These are phyloP conservation scores for Blastobotrys aristatus DNA, from an alignment of 1,139 yeast species.

Conservation along the genomic window DNA sequence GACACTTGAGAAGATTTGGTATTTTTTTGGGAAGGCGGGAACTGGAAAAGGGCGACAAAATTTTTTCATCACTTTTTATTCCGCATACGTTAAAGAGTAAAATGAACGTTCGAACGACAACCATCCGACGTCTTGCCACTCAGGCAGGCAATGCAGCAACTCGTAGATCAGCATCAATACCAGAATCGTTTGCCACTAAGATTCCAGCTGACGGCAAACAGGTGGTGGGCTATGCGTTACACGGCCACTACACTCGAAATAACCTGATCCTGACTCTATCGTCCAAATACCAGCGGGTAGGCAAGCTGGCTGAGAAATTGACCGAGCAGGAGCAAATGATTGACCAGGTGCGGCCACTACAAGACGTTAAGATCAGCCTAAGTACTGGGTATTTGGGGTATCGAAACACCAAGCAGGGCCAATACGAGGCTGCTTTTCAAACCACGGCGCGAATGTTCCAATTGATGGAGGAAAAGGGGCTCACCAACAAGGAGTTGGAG, in stretches of 20 bases:
- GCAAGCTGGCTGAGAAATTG: constrained; percentile 35
- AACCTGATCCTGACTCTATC: constrained; percentile 77
- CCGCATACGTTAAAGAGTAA: no score
- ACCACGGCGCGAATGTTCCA: constrained; percentile 71
- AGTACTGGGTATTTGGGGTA: constrained; percentile 40
- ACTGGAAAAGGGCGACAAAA: no score
- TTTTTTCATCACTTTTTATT: no score
- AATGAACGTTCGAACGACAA: no score
- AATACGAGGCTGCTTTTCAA: constrained; percentile 93
- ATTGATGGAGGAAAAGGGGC: constrained; percentile 52
- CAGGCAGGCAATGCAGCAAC: no score
- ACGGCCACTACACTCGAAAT: constrained; percentile 73
- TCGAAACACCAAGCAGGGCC: constrained; percentile 58
- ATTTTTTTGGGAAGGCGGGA: no score
- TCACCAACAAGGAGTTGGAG: constrained; percentile 45
- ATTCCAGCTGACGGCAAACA: constrained; percentile 28
- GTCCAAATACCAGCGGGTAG: constrained; percentile 54
- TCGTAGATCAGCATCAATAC: no score
- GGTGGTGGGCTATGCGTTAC: constrained; percentile 58
- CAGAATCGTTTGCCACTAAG: neutral
- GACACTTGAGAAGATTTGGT: no score
- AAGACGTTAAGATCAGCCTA: constrained; percentile 61
- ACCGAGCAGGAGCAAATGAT: constrained; percentile 68
- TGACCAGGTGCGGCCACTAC: constrained; percentile 75
- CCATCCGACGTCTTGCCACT: no score